Evolutionary conservation across 208 protist genomes (phyloP), one percentile per base, ranked within the genome.

Genomic region (Plasmodiophora brassicae): DNA sequence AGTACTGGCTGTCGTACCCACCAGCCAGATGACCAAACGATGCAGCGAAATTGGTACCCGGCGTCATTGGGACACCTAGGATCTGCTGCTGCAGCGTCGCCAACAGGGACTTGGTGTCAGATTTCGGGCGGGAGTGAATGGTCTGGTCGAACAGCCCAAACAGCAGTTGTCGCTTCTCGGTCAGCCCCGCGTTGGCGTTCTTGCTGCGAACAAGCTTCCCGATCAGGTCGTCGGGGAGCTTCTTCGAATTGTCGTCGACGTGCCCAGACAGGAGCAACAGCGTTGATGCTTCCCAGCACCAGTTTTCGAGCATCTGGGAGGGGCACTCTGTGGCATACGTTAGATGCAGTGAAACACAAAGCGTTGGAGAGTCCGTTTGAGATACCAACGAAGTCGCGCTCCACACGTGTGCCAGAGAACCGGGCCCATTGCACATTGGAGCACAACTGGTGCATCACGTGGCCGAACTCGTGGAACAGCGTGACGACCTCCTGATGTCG

Each of bases 11-110:
- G 28, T 86, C 84, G n/a, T 86, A 86, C 28, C 84, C 84, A 32
- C 84, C 84, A 54, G 84, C 84, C 36, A 86, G 44, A n/a, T 86
- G 84, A 86, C 84, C 84, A 57, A 86, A 86, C 50, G 84, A 86
- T 14, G 84, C 45, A 28, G 50, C 45, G 43, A 65, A 71, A n/a
- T 86, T 86, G 10, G 84, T 86, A 35, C 28, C 28, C 25, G 84
- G 84, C 20, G 84, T 86, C 28, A 53, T 44, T 57, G 45, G 84
- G n/a, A 86, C n/a, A n/a, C 84, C 84, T 14, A 86, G 25, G 20
- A 86, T 65, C 44, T 86, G 5, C 28, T 86, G 10, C 84, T 78
- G 65, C 14, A 78, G n/a, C n/a, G 32, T 8, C 32, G 65, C 5
- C 10, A 36, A 32, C 5, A 78, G 32, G 41, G n/a, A n/a, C n/a